Evolutionary conservation across 1,139 yeast genomes (phyloP), one percentile per base, ranked within the genome.

Genomic region (Geotrichum bryndzae): DNA sequence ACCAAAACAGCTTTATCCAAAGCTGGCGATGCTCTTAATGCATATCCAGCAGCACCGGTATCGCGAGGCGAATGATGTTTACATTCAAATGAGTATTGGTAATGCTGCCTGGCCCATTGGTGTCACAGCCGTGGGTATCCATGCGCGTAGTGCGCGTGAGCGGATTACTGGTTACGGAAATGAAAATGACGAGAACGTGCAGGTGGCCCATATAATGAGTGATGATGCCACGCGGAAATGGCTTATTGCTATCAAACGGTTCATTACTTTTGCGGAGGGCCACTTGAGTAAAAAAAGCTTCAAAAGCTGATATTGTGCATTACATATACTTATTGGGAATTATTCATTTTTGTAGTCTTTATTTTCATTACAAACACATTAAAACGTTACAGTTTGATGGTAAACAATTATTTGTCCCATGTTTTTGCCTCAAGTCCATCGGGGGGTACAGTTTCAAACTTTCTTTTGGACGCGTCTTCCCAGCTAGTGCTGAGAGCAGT

Each of bases 51-150:
- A 75, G 11, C 71, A 75, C 22, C 79, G 86, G 48, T 85, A 73
- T 68, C 74, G 76, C 51, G 77, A 77, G 59, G 92, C 96, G 3
- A 83, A 83, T 64, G 90, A 88, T 68, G 79, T 86, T 50, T 90
- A 90, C 71, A 78, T 89, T 80, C 83, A 87, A 66, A 76, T 90
- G 66, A 87, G 95, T 69, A 86, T 90, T 45, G 97, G 97, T 0
- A 89, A 89, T 67, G 90, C 88, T 1, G 94, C 96, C 1, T 90
- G 96, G 96, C 97, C 97, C 1, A 88, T 90, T 65, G 97, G 97
- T 48, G 89, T 90, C 11, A 79, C 85, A 13, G 83, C 84, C 61
- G 88, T 90, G 15, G 92, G 95, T 55, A 89, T 90, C 63, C 96
- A 90, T 72, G 87, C 85, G 51, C 77, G 95, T 64, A 82, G 85